Percentiles rank a stretch among this genome's conserved stretches.
Evolutionary conservation across 2,329 filamentous ascomycete genomes (phyloP).

Genomic region (Aspergillus pseudoterreus): DNA sequence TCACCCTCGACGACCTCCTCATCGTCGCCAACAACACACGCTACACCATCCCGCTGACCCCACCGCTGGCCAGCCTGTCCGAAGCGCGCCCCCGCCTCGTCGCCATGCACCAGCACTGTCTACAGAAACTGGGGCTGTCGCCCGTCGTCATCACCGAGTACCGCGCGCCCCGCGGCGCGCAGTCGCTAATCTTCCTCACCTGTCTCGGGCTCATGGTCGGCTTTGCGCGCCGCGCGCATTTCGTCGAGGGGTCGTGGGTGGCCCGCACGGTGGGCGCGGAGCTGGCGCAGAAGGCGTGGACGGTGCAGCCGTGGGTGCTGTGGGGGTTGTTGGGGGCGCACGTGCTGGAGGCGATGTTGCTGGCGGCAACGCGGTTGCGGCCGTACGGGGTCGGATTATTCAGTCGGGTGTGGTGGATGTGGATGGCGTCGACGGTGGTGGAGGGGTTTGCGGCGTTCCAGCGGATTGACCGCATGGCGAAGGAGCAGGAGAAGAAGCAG

Average conservation of each 20-base stretch:
- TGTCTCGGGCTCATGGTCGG: slow-evolving; percentile 54
- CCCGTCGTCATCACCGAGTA: slow-evolving; percentile 54
- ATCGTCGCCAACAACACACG: slow-evolving; percentile 51
- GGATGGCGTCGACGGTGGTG: slow-evolving; percentile 50
- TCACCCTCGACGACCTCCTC: slow-evolving; percentile 61
- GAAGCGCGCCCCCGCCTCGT: slow-evolving; percentile 70
- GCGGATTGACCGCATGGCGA: slow-evolving; percentile 46
- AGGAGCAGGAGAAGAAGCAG: slow-evolving; percentile 33
- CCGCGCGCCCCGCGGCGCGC: slow-evolving; percentile 48
- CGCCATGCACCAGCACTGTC: slow-evolving; percentile 63
- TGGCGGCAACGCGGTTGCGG: slow-evolving; percentile 45
- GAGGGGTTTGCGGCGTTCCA: slow-evolving; percentile 51
- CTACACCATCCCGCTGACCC: slow-evolving; percentile 60
- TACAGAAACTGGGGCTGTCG: slow-evolving; percentile 58
- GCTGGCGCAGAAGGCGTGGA: slow-evolving; percentile 56
- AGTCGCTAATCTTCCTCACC: slow-evolving; percentile 53
- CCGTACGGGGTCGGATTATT: slow-evolving; percentile 51
- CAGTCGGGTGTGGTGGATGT: slow-evolving; percentile 51
- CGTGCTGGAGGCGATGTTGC: slow-evolving; percentile 54
- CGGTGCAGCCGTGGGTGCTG: slow-evolving; percentile 57
- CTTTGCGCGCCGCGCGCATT: slow-evolving; percentile 49
- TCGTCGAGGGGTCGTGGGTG: slow-evolving; percentile 50
- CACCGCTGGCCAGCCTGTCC: slow-evolving; percentile 63
- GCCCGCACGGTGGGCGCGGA: slow-evolving; percentile 49
- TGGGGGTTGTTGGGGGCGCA: slow-evolving; percentile 63